Base-by-base conservation (phyloP, 805 yeast species). In the Priceomyces medius region DNA sequence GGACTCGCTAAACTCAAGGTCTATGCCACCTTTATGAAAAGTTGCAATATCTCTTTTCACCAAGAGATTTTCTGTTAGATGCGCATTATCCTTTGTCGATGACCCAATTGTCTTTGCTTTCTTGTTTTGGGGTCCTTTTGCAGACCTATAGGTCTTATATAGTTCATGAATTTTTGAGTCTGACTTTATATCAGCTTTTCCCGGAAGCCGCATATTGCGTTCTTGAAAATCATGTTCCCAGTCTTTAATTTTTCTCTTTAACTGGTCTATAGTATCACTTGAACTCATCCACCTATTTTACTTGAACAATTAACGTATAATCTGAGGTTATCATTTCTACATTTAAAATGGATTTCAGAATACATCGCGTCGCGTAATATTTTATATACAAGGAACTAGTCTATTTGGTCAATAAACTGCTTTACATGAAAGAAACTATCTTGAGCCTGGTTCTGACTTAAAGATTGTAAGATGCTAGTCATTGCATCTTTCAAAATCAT, bases 171-270 rank as follows among this genome's bases (percentile, higher is more conserved):
- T 54, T 14, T 51, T 50, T 1, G 48, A 34, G 38, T 68, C 58
- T 2, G 48, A 47, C 43, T 66, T 67, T 17, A 67, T 59, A 42
- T 69, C 76, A 2, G 47, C 45, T 36, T 61, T 67, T 4, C 59
- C 46, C 0, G 76, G 74, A 2, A 48, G 49, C 16, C 65, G 47
- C 6, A 59, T 56, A 44, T 67, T 40, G 16, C 37, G 21, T n/a
- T 55, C 44, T 7, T 51, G 49, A 43, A 69, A 71, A 20, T 41
- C 48, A 37, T 60, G 56, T 45, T 71, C 76, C 76, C 76, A 71
- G 12, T 45, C 51, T 42, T 71, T 71, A 34, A 70, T 68, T 38
- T 56, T 50, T 36, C 46, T 54, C 44, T 58, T 63, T 7, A 65
- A 44, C 38, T 47, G 49, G 9, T 32, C 37, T 17, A 54, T 28